These are phyloP conservation scores for Favolaschia claudopus DNA, from an alignment of 768 basidiomycete species.

Conservation along the genomic window DNA sequence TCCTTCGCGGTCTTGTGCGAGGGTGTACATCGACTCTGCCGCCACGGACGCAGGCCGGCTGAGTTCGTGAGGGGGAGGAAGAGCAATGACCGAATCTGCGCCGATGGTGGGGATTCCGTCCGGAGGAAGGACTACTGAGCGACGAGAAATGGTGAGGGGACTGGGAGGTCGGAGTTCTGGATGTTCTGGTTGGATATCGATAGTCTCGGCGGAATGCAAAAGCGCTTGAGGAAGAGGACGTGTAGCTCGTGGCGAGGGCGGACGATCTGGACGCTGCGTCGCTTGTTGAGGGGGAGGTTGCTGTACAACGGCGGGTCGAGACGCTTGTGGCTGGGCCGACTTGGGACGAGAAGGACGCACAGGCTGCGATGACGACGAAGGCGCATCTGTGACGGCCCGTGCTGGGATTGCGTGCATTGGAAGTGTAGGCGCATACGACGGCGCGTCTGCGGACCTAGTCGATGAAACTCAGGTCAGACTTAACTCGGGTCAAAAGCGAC, in stretches of 20 bases:
- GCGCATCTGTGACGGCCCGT: background rate
- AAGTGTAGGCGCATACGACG: constrained; percentile 12
- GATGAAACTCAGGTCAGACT: background rate
- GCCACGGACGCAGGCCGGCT: constrained; percentile 32
- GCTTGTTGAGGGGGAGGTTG: background rate
- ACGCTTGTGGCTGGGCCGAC: background rate
- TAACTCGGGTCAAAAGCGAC: background rate
- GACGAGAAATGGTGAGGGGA: constrained; percentile 25
- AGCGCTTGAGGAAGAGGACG: constrained; percentile 15
- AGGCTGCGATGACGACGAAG: too few species aligned
- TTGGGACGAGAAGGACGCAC: too few species aligned
- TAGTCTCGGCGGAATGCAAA: constrained; percentile 5
- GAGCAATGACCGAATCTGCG: constrained; percentile 44
- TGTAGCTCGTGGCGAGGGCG: constrained; percentile 1
- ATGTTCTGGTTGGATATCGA: constrained; percentile 10
- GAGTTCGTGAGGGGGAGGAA: constrained; percentile 63
- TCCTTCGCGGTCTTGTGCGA: constrained; percentile 7
- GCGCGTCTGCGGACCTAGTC: constrained; percentile 10
- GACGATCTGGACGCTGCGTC: background rate
- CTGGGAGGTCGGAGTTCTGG: background rate
- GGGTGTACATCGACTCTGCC: constrained; percentile 4
- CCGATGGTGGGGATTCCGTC: constrained; percentile 58
- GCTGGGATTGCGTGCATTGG: constrained; percentile 2
- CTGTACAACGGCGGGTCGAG: background rate
- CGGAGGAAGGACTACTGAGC: constrained; percentile 44